phyloP scores from a whole-genome alignment of 2,329 filamentous ascomycete genomes.

The Colletotrichum higginsianum region DNA sequence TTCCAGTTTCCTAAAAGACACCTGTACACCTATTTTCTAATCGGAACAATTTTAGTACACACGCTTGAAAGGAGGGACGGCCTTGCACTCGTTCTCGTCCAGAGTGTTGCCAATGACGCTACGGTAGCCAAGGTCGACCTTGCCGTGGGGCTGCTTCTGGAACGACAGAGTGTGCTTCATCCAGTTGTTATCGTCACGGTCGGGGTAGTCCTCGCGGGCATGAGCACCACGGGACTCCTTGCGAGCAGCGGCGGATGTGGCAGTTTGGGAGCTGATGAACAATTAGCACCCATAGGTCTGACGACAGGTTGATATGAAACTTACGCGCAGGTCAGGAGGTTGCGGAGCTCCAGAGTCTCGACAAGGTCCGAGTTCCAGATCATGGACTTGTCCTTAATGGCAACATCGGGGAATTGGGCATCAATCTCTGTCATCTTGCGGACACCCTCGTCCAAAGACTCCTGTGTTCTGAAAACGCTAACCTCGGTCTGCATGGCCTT shows the following conservation, averaged over 20 bases:
- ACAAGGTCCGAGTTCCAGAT: slow-evolving; percentile 99
- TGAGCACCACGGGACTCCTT: slow-evolving; percentile 98
- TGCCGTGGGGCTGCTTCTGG: slow-evolving; percentile 93
- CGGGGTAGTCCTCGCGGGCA: slow-evolving; percentile 95
- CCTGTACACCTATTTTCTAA: slow-evolving; percentile 35
- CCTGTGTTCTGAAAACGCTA: slow-evolving; percentile 95
- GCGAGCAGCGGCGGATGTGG: slow-evolving; percentile 88
- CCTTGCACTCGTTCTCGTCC: slow-evolving; percentile 96
- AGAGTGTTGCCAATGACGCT: slow-evolving; percentile 86
- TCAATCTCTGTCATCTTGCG: slow-evolving; percentile 90
- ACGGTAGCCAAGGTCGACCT: slow-evolving; percentile 90
- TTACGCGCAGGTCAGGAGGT: slow-evolving; percentile 96
- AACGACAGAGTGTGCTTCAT: slow-evolving; percentile 99
- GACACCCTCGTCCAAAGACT: slow-evolving; percentile 94
- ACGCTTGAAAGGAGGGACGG: slow-evolving; percentile 96
- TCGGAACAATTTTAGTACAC: slow-evolving; percentile 75
- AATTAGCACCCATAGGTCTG: slow-evolving; percentile 17
- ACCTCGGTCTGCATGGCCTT: slow-evolving; percentile 99
- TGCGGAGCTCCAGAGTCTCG: slow-evolving; percentile 95
- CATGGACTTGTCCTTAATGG: slow-evolving; percentile 99
- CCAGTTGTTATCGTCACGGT: slow-evolving; percentile 96
- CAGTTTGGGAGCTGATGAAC: slow-evolving; percentile 82
- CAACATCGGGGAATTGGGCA: slow-evolving; percentile 82
- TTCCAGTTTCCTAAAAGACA: slow-evolving; percentile 28
- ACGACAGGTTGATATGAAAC: slow-evolving; percentile 57